Evolutionary conservation across 129 eudicot species (phyloP).

Genomic region (Tagetes patula): DNA sequence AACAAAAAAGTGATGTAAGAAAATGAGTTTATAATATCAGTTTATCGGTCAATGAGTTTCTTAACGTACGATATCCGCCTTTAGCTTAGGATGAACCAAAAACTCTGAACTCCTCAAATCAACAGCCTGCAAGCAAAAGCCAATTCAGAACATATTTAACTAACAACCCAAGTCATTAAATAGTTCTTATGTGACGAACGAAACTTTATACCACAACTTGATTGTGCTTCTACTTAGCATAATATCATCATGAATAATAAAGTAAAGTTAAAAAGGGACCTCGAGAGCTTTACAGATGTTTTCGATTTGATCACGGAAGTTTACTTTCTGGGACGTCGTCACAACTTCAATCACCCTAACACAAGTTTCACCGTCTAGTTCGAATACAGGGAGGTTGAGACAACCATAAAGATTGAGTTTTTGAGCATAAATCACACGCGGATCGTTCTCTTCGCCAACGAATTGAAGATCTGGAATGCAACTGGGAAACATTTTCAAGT

Average conservation of each 20-base stretch:
- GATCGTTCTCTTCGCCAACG: slow-evolving; percentile 47
- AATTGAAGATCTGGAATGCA: slow-evolving; percentile 67
- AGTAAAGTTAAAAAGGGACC: slow-evolving; percentile 41
- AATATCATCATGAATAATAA: neutral
- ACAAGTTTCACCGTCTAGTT: slow-evolving; percentile 63
- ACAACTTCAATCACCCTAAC: slow-evolving; percentile 81
- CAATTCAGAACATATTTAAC: slow-evolving; percentile 25
- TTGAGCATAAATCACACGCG: slow-evolving; percentile 51
- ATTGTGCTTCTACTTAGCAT: slow-evolving; percentile 1
- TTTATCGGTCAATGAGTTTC: slow-evolving; percentile 1
- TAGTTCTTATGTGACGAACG: slow-evolving; percentile 2
- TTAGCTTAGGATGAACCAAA: slow-evolving; percentile 42
- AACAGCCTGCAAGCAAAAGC: slow-evolving; percentile 59
- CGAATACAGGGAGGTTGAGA: slow-evolving; percentile 74
- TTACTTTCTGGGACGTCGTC: slow-evolving; percentile 50
- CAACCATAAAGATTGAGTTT: slow-evolving; percentile 61
- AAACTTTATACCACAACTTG: neutral
- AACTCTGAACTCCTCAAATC: slow-evolving; percentile 58
- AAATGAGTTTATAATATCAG: slow-evolving; percentile 17
- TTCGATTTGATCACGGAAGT: slow-evolving; percentile 60
- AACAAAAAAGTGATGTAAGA: slow-evolving; percentile 18
- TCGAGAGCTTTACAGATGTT: slow-evolving; percentile 78
- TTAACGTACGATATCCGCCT: slow-evolving; percentile 41
- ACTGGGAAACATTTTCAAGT: slow-evolving; percentile 60
- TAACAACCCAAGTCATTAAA: slow-evolving; percentile 12